Conservation (phyloP, 2,329 filamentous ascomycete species). For the Sordariomycetes sp. region DNA sequence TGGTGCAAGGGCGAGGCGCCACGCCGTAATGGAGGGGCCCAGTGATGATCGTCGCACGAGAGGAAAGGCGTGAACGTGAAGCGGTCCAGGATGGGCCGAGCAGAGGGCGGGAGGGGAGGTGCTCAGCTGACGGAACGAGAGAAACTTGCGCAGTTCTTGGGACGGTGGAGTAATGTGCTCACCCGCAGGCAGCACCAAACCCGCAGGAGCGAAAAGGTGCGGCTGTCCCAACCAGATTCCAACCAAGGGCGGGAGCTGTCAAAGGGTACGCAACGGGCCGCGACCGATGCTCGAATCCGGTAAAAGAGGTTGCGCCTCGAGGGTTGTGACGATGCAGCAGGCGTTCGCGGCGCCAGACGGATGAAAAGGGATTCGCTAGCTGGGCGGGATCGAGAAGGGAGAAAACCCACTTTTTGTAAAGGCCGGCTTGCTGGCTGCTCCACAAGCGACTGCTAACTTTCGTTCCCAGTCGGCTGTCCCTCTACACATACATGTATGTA, state of each 20-base stretch:
- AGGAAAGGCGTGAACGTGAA: not conserved
- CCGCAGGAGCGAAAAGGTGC: not conserved
- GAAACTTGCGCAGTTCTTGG: slow-evolving; percentile 1
- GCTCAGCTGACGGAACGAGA: not conserved
- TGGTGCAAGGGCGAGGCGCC: not conserved
- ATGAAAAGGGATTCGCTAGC: not conserved
- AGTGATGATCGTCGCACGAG: not conserved
- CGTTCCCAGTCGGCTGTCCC: not conserved
- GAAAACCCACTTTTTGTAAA: not conserved
- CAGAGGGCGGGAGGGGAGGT: not conserved
- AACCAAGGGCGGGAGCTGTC: not conserved
- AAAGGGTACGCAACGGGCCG: not conserved
- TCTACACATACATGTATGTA: too few species aligned
- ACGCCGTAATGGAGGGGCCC: not conserved
- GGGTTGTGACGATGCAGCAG: not conserved
- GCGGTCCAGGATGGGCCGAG: not conserved
- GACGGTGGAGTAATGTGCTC: slow-evolving; percentile 1
- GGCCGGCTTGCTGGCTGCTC: not conserved
- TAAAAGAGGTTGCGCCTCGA: not conserved
- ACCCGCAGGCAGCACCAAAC: not conserved
- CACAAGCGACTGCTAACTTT: not conserved
- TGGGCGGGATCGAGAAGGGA: not conserved
- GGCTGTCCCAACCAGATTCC: not conserved
- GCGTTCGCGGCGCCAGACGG: not conserved
- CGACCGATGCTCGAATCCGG: not conserved